Evolutionary conservation across 23 red algal genomes (phyloP).

Genomic region (Gracilaria vermiculophylla): DNA sequence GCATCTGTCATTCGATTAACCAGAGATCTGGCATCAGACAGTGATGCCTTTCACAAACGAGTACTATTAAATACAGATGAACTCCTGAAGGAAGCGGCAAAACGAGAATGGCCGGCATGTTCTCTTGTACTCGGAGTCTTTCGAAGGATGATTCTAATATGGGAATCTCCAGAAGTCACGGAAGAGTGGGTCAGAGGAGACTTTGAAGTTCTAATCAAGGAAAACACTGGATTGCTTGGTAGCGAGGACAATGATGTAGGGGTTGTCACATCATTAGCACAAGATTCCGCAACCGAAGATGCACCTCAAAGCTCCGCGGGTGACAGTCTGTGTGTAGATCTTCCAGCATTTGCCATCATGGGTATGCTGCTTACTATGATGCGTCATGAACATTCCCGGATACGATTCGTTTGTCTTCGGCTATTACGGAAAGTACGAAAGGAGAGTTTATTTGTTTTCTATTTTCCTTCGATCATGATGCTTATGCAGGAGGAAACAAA

Average conservation of each 20-base stretch:
- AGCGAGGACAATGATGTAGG: background rate
- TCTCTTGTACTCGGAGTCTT: background rate
- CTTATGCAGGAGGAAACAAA: background rate
- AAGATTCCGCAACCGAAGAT: background rate
- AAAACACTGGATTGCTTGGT: background rate
- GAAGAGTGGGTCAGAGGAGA: background rate
- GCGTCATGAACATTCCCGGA: background rate
- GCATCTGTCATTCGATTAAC: background rate
- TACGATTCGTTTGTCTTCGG: background rate
- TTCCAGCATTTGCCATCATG: background rate
- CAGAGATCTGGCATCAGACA: background rate
- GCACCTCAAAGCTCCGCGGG: too few species aligned
- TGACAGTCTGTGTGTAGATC: background rate
- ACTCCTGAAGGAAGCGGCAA: background rate
- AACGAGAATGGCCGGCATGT: background rate
- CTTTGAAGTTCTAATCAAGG: background rate
- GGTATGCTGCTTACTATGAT: background rate
- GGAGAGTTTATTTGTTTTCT: slow-evolving; percentile 5
- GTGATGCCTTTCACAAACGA: background rate
- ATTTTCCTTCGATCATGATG: slow-evolving; percentile 8
- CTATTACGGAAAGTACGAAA: background rate
- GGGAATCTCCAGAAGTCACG: background rate
- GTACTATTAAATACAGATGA: background rate
- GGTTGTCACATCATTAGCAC: background rate
- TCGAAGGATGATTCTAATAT: background rate